These are phyloP conservation scores for Rubia balearica DNA, from an alignment of 305 asterid species.

Conservation along the genomic window DNA sequence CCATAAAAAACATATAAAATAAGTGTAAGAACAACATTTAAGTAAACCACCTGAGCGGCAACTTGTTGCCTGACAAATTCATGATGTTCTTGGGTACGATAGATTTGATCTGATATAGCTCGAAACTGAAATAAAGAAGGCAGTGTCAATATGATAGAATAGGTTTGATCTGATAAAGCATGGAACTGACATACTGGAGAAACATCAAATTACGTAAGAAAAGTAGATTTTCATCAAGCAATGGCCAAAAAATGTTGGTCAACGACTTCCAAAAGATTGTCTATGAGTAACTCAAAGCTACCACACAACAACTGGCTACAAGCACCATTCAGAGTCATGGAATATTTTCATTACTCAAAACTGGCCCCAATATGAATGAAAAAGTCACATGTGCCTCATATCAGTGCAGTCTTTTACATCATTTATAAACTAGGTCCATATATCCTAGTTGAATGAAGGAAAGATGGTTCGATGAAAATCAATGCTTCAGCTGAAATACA, in stretches of 20 bases:
- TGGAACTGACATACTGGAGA: conserved; percentile 53
- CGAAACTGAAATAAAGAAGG: conserved; percentile 57
- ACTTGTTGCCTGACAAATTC: conserved; percentile 83
- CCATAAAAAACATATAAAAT: conserved; percentile 4
- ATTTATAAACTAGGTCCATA: background rate
- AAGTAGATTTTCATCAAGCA: background rate
- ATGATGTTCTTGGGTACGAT: conserved; percentile 90
- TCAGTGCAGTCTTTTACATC: background rate
- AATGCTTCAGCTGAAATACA: background rate
- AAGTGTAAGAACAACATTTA: background rate
- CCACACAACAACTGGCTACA: background rate
- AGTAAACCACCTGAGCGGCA: conserved; percentile 62
- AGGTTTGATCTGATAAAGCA: conserved; percentile 86
- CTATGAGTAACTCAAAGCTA: background rate
- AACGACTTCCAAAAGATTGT: background rate
- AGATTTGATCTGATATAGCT: conserved; percentile 92
- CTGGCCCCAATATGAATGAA: background rate
- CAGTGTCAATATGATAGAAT: conserved; percentile 33
- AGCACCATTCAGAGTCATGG: background rate
- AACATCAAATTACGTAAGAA: background rate
- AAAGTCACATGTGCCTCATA: background rate
- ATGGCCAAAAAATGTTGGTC: background rate
- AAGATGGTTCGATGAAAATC: background rate
- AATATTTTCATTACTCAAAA: background rate
- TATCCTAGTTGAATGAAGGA: background rate